These are phyloP conservation scores for Plasmodium malariae DNA, from an alignment of 169 alveolate genomes.

Conservation along the genomic window DNA sequence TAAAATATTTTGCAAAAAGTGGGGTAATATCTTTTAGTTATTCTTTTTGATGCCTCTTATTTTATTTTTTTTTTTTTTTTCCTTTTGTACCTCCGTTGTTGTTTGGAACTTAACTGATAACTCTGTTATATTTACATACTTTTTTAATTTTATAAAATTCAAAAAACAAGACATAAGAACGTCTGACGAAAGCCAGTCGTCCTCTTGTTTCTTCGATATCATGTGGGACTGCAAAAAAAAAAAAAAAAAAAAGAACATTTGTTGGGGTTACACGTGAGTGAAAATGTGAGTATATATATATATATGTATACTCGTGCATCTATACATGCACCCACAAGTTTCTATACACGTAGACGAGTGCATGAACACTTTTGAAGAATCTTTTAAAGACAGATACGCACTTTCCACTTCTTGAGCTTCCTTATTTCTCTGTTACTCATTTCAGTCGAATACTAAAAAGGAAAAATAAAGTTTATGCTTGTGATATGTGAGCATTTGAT, in stretches of 20 bases:
- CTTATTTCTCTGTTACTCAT: constrained; percentile 23
- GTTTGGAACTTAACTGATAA: constrained; percentile 61
- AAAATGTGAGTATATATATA: not conserved
- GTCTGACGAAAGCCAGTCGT: constrained; percentile 74
- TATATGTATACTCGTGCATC: not conserved
- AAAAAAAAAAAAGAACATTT: not conserved
- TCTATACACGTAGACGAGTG: not conserved
- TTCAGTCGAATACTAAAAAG: constrained; percentile 33
- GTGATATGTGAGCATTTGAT: not conserved
- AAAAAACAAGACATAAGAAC: constrained; percentile 54
- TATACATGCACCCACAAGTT: not conserved
- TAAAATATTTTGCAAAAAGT: not conserved
- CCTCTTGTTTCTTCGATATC: constrained; percentile 41
- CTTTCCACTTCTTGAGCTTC: constrained; percentile 54
- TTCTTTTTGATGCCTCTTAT: not conserved
- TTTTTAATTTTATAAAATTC: constrained; percentile 53
- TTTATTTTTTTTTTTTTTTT: constrained; percentile 2
- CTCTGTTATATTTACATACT: constrained; percentile 59
- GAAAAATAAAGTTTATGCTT: not conserved
- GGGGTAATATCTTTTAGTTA: not conserved
- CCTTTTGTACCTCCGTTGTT: constrained; percentile 43
- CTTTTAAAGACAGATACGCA: not conserved
- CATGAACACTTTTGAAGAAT: not conserved
- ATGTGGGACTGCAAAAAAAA: constrained; percentile 27
- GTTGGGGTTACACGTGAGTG: not conserved